Conservation (phyloP, 2,329 filamentous ascomycete species). For the Fusarium euwallaceae region DNA sequence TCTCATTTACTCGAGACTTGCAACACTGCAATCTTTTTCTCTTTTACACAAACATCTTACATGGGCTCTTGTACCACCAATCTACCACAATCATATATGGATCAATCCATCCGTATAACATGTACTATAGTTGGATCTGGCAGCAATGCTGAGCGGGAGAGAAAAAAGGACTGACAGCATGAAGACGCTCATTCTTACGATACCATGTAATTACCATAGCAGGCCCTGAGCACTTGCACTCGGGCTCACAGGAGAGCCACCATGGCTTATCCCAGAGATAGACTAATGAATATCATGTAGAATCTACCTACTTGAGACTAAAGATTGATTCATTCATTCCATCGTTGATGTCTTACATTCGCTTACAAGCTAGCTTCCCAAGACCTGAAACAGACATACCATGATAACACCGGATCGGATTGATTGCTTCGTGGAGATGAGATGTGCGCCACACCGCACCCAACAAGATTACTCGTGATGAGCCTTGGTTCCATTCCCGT, state of each 20-base stretch:
- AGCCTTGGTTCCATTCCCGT: constrained; percentile 11
- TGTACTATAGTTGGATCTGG: constrained; percentile 43
- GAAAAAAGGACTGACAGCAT: constrained; percentile 29
- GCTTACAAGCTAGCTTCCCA: background rate
- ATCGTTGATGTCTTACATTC: background rate
- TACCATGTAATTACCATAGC: constrained; percentile 41
- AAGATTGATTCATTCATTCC: background rate
- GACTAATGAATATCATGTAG: constrained; percentile 40
- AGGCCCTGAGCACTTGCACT: constrained; percentile 20
- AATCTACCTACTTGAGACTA: constrained; percentile 19
- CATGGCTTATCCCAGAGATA: constrained; percentile 28
- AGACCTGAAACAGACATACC: constrained; percentile 17
- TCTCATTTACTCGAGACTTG: constrained; percentile 10
- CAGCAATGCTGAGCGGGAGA: constrained; percentile 31
- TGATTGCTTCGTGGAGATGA: constrained; percentile 1
- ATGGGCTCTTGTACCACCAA: constrained; percentile 33
- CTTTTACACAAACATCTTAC: constrained; percentile 4
- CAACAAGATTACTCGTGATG: background rate
- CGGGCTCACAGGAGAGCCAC: constrained; percentile 18
- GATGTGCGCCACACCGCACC: constrained; percentile 4
- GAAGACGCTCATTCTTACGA: constrained; percentile 43
- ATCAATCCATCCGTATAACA: constrained; percentile 27
- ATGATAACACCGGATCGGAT: constrained; percentile 4
- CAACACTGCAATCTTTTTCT: constrained; percentile 14
- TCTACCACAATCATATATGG: constrained; percentile 14